Percentiles rank a stretch among this genome's conserved stretches.
These are phyloP conservation scores for Basipetospora chlamydospora DNA, from an alignment of 2,329 filamentous ascomycete genomes.

Conservation along the genomic window DNA sequence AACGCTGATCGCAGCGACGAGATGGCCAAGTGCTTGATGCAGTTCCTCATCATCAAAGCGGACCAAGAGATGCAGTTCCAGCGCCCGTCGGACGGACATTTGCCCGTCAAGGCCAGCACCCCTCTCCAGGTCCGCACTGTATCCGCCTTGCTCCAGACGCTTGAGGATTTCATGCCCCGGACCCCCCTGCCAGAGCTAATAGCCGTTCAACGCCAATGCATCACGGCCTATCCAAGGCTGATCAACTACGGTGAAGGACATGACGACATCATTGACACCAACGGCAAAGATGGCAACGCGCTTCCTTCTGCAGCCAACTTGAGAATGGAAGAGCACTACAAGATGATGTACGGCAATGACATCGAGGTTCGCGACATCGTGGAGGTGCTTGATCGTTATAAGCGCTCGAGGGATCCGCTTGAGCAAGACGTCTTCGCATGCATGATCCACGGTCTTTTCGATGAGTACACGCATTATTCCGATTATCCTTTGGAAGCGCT, in stretches of 20 bases:
- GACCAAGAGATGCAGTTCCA: constrained; percentile 65
- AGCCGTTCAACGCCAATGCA: constrained; percentile 69
- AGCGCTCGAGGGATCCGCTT: constrained; percentile 65
- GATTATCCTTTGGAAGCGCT: constrained; percentile 94
- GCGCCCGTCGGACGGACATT: constrained; percentile 48
- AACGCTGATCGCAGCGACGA: constrained; percentile 52
- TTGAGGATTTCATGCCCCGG: constrained; percentile 55
- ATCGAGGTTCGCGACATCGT: constrained; percentile 78
- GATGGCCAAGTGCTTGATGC: constrained; percentile 57
- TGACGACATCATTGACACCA: constrained; percentile 80
- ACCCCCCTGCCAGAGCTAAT: constrained; percentile 54
- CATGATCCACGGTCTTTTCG: constrained; percentile 96
- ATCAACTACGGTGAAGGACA: constrained; percentile 94
- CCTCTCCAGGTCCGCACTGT: constrained; percentile 78
- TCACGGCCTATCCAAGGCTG: constrained; percentile 81
- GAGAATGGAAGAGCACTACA: constrained; percentile 96
- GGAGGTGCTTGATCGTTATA: constrained; percentile 70
- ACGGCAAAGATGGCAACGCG: constrained; percentile 67
- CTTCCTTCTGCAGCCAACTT: constrained; percentile 66
- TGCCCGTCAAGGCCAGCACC: constrained; percentile 45
- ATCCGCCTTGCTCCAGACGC: constrained; percentile 60
- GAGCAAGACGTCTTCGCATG: constrained; percentile 95
- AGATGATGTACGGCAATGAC: constrained; percentile 92
- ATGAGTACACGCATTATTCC: constrained; percentile 90
- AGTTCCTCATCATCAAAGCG: constrained; percentile 75